phyloP scores from a whole-genome alignment of 495 filamentous ascomycete genomes.

The Xeromyces bisporus region DNA sequence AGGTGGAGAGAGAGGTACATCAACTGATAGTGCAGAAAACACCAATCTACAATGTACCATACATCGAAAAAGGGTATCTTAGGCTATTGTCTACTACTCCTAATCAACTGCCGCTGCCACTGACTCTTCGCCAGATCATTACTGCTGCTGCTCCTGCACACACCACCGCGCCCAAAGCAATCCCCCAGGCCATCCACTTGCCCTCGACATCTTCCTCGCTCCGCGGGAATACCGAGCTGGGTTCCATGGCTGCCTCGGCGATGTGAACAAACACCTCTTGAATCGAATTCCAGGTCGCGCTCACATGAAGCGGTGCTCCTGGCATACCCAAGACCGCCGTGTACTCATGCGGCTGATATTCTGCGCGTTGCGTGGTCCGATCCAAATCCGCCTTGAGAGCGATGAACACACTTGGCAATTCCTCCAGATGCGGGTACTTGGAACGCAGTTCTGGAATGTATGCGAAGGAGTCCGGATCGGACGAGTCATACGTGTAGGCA shows the following conservation, averaged over 20 bases:
- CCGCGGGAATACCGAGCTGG: conserved; percentile 73
- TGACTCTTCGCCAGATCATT: conserved; percentile 50
- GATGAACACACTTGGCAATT: conserved; percentile 75
- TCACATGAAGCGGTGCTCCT: conserved; percentile 77
- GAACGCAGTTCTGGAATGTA: conserved; percentile 72
- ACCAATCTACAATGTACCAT: too few relatives aligned
- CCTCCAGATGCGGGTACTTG: conserved; percentile 65
- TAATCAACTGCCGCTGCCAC: conserved; percentile 20
- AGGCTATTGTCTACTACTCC: too few relatives aligned
- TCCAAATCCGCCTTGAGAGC: conserved; percentile 89
- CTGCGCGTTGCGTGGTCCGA: conserved; percentile 80
- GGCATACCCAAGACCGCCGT: conserved; percentile 58
- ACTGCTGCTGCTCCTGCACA: conserved; percentile 68
- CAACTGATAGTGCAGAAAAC: too few relatives aligned
- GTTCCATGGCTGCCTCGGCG: conserved; percentile 82
- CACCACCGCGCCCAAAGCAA: conserved; percentile 64
- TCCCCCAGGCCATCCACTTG: conserved; percentile 69
- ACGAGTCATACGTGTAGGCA: conserved; percentile 92
- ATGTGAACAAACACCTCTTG: conserved; percentile 78
- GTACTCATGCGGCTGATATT: conserved; percentile 85
- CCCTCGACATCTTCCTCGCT: conserved; percentile 63
- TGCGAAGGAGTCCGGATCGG: conserved; percentile 83
- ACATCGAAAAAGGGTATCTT: too few relatives aligned
- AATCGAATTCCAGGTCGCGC: conserved; percentile 78
- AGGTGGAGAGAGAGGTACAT: too few relatives aligned